Base-by-base conservation (phyloP, 2,329 filamentous ascomycete genomes). In the Helotiales sp. region DNA sequence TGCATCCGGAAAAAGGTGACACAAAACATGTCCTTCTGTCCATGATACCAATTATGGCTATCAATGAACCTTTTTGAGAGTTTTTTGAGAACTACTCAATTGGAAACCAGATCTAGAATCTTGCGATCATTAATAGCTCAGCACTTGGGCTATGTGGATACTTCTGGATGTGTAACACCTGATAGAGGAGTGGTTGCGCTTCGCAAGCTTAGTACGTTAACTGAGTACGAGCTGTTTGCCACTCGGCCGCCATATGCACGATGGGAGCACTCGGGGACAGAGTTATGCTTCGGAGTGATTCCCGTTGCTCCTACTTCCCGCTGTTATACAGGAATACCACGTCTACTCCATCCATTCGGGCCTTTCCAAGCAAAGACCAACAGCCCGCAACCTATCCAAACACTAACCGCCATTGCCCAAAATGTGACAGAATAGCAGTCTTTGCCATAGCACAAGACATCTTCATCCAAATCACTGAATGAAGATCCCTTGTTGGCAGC, bases 331-430 rank as follows among this genome's bases (percentile, higher is more conserved):
- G 40, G 9, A 15, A 44, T 25, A 15, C 40, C 40, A 27, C 40
- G 40, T 44, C n/a, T 44, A 25, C 19, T 9, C 40, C 40, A 44
- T 9, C 19, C 22, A 44, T 24, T 7, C 10, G 40, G 22, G 17
- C 36, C 36, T 17, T 19, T 40, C 36, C 36, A 40, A 13, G 40
- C 40, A 80, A 84, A 88, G 15, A 87, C 63, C 75, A 93, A 88
- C 66, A 91, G 74, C 2, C 77, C 79, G 67, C 89, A 87, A 0
- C 91, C 93, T 34, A 90, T 64, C 86, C 89, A 93, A 0, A 96
- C 88, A 62, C 88, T 93, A 0, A 82, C 75, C 0, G 89, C 87
- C 82, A 96, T 91, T 0, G 89, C 90, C 92, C 92, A 96, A 64
- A 93, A 96, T 0, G 89, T 90, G 0, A 79, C 70, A 10, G 87